These are phyloP conservation scores for Ganoderma boninense DNA, from an alignment of 1,284 basidiomycete genomes.

Conservation along the genomic window DNA sequence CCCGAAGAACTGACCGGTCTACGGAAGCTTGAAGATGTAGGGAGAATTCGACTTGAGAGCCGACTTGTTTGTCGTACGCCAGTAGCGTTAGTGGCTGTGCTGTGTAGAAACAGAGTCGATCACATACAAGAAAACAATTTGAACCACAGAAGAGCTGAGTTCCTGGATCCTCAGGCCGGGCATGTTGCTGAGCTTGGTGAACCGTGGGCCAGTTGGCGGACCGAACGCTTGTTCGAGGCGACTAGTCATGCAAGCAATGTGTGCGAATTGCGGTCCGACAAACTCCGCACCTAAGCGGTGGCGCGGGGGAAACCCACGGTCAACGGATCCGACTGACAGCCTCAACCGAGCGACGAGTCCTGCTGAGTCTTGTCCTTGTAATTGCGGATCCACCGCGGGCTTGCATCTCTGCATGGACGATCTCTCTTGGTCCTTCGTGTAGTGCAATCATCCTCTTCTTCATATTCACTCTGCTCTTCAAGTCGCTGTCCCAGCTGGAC, in stretches of 20 bases:
- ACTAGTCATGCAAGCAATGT: background rate
- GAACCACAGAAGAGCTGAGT: too few relatives aligned
- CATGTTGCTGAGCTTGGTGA: too few relatives aligned
- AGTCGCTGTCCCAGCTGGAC: background rate
- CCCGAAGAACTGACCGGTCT: too few relatives aligned
- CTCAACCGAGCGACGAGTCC: background rate
- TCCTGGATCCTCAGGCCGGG: too few relatives aligned
- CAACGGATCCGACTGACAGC: too few relatives aligned
- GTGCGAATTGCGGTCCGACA: background rate
- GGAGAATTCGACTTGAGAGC: too few relatives aligned
- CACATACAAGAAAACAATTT: too few relatives aligned
- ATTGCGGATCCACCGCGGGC: background rate
- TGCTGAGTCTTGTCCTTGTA: background rate
- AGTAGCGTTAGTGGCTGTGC: too few relatives aligned
- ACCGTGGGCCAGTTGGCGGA: too few relatives aligned
- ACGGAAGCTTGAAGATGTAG: too few relatives aligned
- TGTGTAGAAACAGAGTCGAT: too few relatives aligned
- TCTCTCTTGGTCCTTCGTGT: background rate
- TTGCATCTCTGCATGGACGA: background rate
- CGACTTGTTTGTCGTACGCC: too few relatives aligned
- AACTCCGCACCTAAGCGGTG: background rate
- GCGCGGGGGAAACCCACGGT: background rate
- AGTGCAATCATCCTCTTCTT: background rate
- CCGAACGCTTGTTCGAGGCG: background rate
- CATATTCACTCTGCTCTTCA: constrained; percentile 2